Percentiles rank a stretch among this genome's conserved stretches.
Conservation (phyloP, 768 basidiomycete species). For the Phanerochaete sordida region DNA sequence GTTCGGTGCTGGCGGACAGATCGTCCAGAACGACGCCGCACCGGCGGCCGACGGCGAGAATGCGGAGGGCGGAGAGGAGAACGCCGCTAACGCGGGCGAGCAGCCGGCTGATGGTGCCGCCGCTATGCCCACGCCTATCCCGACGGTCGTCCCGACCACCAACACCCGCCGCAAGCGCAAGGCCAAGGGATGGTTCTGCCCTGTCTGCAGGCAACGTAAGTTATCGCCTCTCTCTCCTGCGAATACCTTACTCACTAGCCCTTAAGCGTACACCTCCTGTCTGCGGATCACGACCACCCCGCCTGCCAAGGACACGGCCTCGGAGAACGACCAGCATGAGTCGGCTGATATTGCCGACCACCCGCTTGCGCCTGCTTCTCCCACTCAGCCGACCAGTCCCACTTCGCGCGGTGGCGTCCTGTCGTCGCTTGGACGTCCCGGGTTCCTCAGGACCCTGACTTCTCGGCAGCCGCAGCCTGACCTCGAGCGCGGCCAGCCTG, state of each 20-base stretch:
- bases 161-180: conserved; percentile 77
- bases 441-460: conserved; percentile 21
- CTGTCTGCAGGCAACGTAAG: conserved; percentile 92
- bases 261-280: conserved; percentile 80
- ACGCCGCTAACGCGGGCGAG: conserved; percentile 7
- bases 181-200: conserved; percentile 97
- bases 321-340: conserved; percentile 19
- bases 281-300: conserved; percentile 75
- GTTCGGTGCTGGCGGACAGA: conserved; percentile 89
- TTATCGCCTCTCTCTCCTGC: conserved; percentile 15
- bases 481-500: conserved; percentile 22
- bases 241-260: background rate
- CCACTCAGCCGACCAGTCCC: conserved; percentile 8
- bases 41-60: conserved; percentile 21
- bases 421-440: conserved; percentile 14
- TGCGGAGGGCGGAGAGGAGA: conserved; percentile 1
- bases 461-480: conserved; percentile 17
- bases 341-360: conserved; percentile 17
- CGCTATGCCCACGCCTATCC: conserved; percentile 9
- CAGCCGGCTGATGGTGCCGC: conserved; percentile 9
- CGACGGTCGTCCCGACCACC: conserved; percentile 21
- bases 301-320: conserved; percentile 38
- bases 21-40: conserved; percentile 49
- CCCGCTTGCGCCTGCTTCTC: conserved; percentile 7
- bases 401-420: conserved; percentile 17